Conservation (phyloP, 257 asterid species). For the Salvia hispanica region DNA sequence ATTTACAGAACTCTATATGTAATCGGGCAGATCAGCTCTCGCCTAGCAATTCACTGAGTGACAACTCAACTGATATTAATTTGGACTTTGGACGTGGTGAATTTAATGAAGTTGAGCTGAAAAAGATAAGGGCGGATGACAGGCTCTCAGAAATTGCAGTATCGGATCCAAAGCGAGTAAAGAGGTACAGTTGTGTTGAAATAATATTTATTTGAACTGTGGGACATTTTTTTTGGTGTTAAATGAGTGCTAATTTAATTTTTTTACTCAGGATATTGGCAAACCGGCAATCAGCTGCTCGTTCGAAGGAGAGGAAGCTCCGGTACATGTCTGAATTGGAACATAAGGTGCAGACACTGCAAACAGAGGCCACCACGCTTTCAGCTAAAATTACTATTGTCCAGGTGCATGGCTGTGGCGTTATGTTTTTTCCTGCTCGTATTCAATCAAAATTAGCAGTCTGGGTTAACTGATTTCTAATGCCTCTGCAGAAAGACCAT, state of each 20-base stretch:
- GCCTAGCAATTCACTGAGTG: conserved; percentile 60
- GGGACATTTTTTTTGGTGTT: neutral
- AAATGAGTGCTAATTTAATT: neutral
- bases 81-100: conserved; percentile 72
- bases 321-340: conserved; percentile 91
- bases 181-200: conserved; percentile 50
- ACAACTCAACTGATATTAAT: conserved; percentile 42
- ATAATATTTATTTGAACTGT: neutral
- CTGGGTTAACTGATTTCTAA: conserved; percentile 7
- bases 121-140: conserved; percentile 81
- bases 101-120: conserved; percentile 74
- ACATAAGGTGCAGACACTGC: conserved; percentile 83
- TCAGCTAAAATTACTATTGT: conserved; percentile 69
- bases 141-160: conserved; percentile 78
- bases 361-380: conserved; percentile 71
- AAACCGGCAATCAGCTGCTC: conserved; percentile 94
- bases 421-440: conserved; percentile 7
- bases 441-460: conserved; percentile 5
- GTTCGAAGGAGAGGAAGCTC: conserved; percentile 91
- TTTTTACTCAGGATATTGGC: conserved; percentile 74
- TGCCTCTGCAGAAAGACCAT: conserved; percentile 59
- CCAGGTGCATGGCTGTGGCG: conserved; percentile 52
- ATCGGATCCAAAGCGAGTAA: conserved; percentile 85
- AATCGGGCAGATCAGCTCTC: conserved; percentile 51
- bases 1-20: conserved; percentile 38